These are phyloP conservation scores for Arctium minus DNA, from an alignment of 129 eudicot genomes.

Conservation along the genomic window DNA sequence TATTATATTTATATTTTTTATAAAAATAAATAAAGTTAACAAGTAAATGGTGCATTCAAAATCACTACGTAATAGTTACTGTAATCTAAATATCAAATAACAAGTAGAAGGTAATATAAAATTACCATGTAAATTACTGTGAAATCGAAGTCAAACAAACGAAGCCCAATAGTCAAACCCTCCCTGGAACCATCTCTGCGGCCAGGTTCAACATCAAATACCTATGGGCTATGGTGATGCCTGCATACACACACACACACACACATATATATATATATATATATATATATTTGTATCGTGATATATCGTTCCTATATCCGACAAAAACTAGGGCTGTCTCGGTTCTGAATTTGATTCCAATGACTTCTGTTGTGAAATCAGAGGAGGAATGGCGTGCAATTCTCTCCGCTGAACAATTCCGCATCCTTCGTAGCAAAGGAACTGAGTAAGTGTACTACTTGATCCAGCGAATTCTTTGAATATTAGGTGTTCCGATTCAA, in stretches of 20 bases:
- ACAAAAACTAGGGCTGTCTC: not conserved
- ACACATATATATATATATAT: not conserved
- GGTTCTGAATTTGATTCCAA: slow-evolving; percentile 2
- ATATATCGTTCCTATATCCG: not conserved
- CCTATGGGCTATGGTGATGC: not conserved
- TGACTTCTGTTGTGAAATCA: slow-evolving; percentile 44
- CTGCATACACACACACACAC: no score
- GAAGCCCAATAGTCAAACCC: not conserved
- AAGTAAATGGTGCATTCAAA: no score
- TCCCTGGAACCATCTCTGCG: slow-evolving; percentile 5
- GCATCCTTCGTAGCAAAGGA: slow-evolving; percentile 78
- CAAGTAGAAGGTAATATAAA: no score
- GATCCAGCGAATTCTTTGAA: not conserved
- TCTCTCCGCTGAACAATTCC: slow-evolving; percentile 81
- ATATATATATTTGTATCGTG: not conserved
- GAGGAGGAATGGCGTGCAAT: slow-evolving; percentile 91
- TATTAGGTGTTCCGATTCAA: not conserved
- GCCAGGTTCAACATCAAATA: slow-evolving; percentile 24
- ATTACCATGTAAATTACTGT: no score
- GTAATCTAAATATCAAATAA: no score
- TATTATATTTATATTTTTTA: no score
- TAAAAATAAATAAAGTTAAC: no score
- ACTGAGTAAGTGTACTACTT: slow-evolving; percentile 51
- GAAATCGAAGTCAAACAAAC: no score
- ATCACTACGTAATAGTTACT: no score